Conservation (phyloP, 371 early-diverging fungal genomes). For the Fennellomyces sp. region DNA sequence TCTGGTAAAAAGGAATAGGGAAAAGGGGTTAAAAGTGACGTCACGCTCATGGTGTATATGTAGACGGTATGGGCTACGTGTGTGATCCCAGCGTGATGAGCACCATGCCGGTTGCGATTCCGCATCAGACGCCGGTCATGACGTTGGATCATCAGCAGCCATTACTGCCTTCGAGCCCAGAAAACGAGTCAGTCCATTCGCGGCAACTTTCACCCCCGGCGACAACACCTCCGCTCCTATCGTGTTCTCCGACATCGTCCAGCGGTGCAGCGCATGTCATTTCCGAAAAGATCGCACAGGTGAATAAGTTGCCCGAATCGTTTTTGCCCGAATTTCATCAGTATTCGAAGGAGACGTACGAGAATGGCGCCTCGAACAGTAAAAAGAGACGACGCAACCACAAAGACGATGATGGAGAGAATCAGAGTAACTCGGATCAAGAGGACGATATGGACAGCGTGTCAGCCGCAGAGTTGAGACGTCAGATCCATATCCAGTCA, state of each 20-base stretch:
- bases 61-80: constrained; percentile 9
- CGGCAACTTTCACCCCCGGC: constrained; percentile 31
- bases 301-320: constrained; percentile 49
- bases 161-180: constrained; percentile 13
- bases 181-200: constrained; percentile 2
- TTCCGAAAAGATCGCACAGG: constrained; percentile 48
- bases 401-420: constrained; percentile 23
- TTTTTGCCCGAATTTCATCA: constrained; percentile 54
- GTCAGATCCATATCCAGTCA: constrained; percentile 64
- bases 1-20: constrained; percentile 22
- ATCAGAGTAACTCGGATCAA: constrained; percentile 14
- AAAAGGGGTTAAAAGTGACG: neutral
- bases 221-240: constrained; percentile 18
- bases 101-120: constrained; percentile 10
- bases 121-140: constrained; percentile 1
- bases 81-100: constrained; percentile 17
- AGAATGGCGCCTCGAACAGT: constrained; percentile 43
- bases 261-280: constrained; percentile 8
- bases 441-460: constrained; percentile 37
- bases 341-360: constrained; percentile 52
- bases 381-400: constrained; percentile 33
- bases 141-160: constrained; percentile 14
- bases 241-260: constrained; percentile 17
- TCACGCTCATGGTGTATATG: neutral
- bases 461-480: constrained; percentile 53